phyloP scores from a whole-genome alignment of 306 rosid genomes.

The Abrus precatorius region DNA sequence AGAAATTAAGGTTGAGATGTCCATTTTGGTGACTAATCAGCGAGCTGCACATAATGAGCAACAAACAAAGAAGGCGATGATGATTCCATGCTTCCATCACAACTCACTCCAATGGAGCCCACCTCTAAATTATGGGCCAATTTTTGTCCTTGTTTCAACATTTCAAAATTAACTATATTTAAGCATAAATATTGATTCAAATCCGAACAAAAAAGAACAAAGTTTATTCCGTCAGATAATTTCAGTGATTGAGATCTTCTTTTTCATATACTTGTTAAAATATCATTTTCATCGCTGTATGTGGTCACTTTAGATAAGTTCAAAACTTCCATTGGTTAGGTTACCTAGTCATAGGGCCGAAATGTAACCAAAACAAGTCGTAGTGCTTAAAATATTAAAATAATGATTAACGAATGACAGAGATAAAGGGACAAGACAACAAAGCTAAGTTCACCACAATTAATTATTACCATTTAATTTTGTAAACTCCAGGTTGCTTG shows the following conservation, averaged over 20 bases:
- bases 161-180: not conserved
- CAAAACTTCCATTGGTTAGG: not conserved
- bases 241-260: not conserved
- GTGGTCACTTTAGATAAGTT: not conserved
- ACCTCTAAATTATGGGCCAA: not conserved
- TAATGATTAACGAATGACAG: not conserved
- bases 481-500: not conserved
- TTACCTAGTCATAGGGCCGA: not conserved
- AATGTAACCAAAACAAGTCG: not conserved
- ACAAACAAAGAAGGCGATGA: slow-evolving; percentile 3
- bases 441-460: not conserved
- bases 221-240: not conserved
- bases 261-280: not conserved
- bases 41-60: not conserved
- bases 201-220: not conserved
- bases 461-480: not conserved
- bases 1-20: slow-evolving; percentile 19
- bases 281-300: not conserved
- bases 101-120: not conserved
- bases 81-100: slow-evolving; percentile 13
- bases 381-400: not conserved
- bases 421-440: not conserved
- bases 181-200: not conserved
- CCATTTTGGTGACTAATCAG: slow-evolving; percentile 11
- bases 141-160: not conserved